phyloP scores from a whole-genome alignment of 176 grass and related monocot genomes.

The Tillandsia fasciculata region DNA sequence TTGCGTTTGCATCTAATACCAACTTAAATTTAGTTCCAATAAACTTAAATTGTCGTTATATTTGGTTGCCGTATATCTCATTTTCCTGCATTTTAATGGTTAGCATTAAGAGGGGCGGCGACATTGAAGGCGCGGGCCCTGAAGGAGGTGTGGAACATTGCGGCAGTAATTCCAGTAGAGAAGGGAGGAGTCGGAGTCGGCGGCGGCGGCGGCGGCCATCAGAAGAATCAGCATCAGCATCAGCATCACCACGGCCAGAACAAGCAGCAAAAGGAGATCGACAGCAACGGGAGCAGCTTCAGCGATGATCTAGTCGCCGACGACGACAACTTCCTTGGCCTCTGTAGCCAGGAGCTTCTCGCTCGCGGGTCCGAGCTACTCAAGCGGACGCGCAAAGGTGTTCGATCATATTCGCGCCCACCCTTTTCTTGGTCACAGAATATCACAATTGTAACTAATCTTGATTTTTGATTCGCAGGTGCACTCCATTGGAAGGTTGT shows the following conservation, averaged over 20 bases:
- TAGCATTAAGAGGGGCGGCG: conserved; percentile 65
- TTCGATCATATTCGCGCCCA: not conserved
- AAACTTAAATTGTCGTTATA: not conserved
- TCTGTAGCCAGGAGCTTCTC: conserved; percentile 79
- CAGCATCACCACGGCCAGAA: conserved; percentile 24
- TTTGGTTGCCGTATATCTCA: not conserved
- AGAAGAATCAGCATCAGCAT: conserved; percentile 20
- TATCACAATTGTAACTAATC: not conserved
- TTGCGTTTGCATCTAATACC: not conserved
- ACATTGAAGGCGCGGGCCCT: conserved; percentile 68
- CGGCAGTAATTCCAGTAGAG: conserved; percentile 91
- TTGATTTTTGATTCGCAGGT: conserved; percentile 26
- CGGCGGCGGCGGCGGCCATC: conserved; percentile 18
- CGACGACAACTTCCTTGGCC: conserved; percentile 69
- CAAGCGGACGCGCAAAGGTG: conserved; percentile 94
- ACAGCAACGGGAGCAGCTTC: conserved; percentile 60
- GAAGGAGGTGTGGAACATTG: conserved; percentile 77
- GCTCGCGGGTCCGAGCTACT: conserved; percentile 86
- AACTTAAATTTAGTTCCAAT: not conserved
- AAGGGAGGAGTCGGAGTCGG: conserved; percentile 30
- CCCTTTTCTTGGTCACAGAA: not conserved
- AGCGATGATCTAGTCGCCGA: conserved; percentile 51
- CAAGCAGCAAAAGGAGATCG: conserved; percentile 42
- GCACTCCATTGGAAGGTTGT: conserved; percentile 86
- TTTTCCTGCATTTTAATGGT: not conserved